phyloP scores from a whole-genome alignment of 1,284 basidiomycete species.

The Austroboletus niveus region DNA sequence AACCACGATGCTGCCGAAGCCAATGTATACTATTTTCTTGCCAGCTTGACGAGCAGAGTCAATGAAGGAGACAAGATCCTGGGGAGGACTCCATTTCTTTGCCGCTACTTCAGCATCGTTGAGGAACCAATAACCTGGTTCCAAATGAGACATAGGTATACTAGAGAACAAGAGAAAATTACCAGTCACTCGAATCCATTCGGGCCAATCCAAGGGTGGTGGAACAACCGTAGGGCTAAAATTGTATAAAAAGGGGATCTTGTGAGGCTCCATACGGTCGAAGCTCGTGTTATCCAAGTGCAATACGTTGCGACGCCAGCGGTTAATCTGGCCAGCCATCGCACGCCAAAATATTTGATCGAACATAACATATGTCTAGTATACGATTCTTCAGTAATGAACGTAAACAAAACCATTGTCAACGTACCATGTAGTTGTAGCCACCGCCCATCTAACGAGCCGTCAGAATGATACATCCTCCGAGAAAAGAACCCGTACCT shows the following conservation, averaged over 20 bases:
- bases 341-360: slow-evolving; percentile 99
- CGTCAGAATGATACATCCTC: slow-evolving; percentile 16
- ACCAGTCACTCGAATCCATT: slow-evolving; percentile 97
- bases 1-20: slow-evolving; percentile 98
- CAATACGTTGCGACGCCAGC: slow-evolving; percentile 85
- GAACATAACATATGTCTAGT: slow-evolving; percentile 85
- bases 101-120: slow-evolving; percentile 85
- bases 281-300: slow-evolving; percentile 78
- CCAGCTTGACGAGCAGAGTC: slow-evolving; percentile 65
- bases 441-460: slow-evolving; percentile 80
- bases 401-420: not conserved
- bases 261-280: slow-evolving; percentile 94
- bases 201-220: slow-evolving; percentile 94
- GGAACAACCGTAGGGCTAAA: slow-evolving; percentile 90
- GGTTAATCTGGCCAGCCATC: slow-evolving; percentile 90
- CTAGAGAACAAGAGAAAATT: slow-evolving; percentile 6
- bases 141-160: slow-evolving; percentile 10
- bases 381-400: slow-evolving; percentile 4
- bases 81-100: slow-evolving; percentile 86
- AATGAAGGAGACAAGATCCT: slow-evolving; percentile 81
- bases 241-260: slow-evolving; percentile 97
- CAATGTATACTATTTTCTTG: slow-evolving; percentile 96
- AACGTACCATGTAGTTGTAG: slow-evolving; percentile 94
- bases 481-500: slow-evolving; percentile 43
- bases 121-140: slow-evolving; percentile 89